Conservation (phyloP, 257 asterid genomes). For the Solanum lycopersicoides region DNA sequence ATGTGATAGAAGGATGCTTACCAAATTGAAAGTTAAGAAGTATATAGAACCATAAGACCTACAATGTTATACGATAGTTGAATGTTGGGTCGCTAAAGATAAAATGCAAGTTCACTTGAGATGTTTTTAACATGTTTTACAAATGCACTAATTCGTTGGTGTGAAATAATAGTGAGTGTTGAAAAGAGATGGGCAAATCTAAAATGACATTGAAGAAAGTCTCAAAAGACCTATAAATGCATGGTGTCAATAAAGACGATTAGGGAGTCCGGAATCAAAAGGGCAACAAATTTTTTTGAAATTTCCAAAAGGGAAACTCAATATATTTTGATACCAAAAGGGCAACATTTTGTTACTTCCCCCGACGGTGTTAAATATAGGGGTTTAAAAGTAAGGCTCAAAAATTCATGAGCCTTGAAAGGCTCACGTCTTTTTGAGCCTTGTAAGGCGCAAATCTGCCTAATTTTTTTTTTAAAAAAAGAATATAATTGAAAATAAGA, state of each 20-base stretch:
- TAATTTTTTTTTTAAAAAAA: too few relatives aligned
- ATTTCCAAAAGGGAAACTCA: too few relatives aligned
- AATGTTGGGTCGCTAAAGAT: background rate
- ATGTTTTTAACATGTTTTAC: background rate
- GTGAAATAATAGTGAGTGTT: background rate
- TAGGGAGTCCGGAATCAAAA: too few relatives aligned
- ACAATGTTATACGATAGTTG: background rate
- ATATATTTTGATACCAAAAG: too few relatives aligned
- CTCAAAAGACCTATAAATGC: background rate
- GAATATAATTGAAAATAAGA: too few relatives aligned
- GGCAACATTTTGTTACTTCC: too few relatives aligned
- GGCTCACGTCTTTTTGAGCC: too few relatives aligned
- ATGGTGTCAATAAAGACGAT: background rate
- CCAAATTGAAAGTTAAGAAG: background rate
- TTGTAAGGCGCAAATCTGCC: too few relatives aligned
- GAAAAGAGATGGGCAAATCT: background rate
- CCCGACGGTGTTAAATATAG: too few relatives aligned
- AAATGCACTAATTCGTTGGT: background rate
- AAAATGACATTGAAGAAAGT: background rate
- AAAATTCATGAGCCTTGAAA: too few relatives aligned
- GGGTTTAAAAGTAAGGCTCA: too few relatives aligned
- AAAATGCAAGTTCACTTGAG: background rate
- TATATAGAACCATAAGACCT: background rate
- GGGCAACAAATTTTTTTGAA: too few relatives aligned
- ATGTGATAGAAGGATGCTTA: background rate